Base-by-base conservation (phyloP, 768 basidiomycete genomes). In the Rhizopogon salebrosus region DNA sequence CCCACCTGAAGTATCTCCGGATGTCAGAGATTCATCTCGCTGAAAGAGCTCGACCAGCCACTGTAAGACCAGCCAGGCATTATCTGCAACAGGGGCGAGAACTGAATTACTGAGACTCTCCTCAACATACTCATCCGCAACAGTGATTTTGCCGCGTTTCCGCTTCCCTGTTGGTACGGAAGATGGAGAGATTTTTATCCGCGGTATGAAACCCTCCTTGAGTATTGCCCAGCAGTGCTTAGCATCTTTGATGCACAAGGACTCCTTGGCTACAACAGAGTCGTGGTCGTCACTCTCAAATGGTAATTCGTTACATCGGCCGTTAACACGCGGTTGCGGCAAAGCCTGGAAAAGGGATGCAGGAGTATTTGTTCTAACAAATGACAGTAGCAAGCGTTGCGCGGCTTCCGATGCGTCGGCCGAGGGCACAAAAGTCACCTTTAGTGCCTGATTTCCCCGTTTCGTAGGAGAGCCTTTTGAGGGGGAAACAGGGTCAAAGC, bases 41-140 rank as follows among this genome's bases (percentile, higher is more conserved):
- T 92, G 87, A 57, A 89, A 88, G 18, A 90, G 58, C 20, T 69
- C 63, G 10, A 92, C 50, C 0, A 90, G 57, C 84, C 85, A 90
- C 20, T 82, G 79, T n/a, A 92, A 73, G 38, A 84, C 63, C 27
- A 79, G 75, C 89, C 89, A 92, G 4, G 87, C 82, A 55, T 83
- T 71, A 42, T 79, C 75, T 22, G 79, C 80, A 22, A 90, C 76
- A 10, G 76, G 62, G 41, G 59, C 52, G 20, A 64, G 64, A 41
- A 34, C 23, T 3, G 49, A 49, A n/a, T n/a, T 48, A 18, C 20
- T 38, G 50, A 29, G 49, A 51, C 56, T 57, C 29, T 60, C 65
- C 49, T 61, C 60, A 50, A 62, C 60, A 4, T 60, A 54, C 5
- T 60, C 64, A 18, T 56, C 52, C n/a, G 70, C 60, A 36, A 70